Evolutionary conservation across 805 yeast genomes (phyloP).

Genomic region (Aciculoconidium aculeatum): DNA sequence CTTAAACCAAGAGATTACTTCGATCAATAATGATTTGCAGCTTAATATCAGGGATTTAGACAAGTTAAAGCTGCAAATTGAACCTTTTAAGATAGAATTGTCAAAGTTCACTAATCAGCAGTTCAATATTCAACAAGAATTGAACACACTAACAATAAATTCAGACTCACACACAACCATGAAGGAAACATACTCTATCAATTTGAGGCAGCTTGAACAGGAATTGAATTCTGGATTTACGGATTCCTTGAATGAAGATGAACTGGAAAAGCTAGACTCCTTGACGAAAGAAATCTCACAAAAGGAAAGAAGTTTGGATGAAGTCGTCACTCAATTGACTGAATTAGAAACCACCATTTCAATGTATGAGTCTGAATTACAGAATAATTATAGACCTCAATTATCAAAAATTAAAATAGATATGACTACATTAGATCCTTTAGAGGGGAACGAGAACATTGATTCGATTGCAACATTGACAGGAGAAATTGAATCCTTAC

Average conservation of each 20-base stretch:
- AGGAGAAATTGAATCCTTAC: constrained; percentile 20
- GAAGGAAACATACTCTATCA: constrained; percentile 30
- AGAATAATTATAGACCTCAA: constrained; percentile 54
- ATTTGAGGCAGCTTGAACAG: constrained; percentile 34
- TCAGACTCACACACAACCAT: constrained; percentile 27
- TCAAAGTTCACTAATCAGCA: constrained; percentile 38
- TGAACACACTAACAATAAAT: constrained; percentile 28
- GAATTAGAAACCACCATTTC: constrained; percentile 44
- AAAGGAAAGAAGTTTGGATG: constrained; percentile 36
- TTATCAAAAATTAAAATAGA: constrained; percentile 13
- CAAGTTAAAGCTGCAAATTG: constrained; percentile 32
- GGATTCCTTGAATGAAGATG: constrained; percentile 45
- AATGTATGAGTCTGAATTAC: constrained; percentile 47
- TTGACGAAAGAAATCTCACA: constrained; percentile 31
- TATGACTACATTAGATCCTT: neutral
- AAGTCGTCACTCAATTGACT: constrained; percentile 33
- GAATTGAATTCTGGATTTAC: constrained; percentile 55
- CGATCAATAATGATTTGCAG: constrained; percentile 40
- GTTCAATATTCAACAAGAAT: constrained; percentile 39
- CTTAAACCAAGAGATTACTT: constrained; percentile 49
- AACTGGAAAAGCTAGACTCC: constrained; percentile 34
- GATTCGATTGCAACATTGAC: constrained; percentile 12
- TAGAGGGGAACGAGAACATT: constrained; percentile 2
- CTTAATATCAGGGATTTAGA: constrained; percentile 37
- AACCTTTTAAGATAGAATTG: constrained; percentile 38